Base-by-base conservation (phyloP, 2,329 filamentous ascomycete species). In the Stagonosporopsis chrysanthemi region DNA sequence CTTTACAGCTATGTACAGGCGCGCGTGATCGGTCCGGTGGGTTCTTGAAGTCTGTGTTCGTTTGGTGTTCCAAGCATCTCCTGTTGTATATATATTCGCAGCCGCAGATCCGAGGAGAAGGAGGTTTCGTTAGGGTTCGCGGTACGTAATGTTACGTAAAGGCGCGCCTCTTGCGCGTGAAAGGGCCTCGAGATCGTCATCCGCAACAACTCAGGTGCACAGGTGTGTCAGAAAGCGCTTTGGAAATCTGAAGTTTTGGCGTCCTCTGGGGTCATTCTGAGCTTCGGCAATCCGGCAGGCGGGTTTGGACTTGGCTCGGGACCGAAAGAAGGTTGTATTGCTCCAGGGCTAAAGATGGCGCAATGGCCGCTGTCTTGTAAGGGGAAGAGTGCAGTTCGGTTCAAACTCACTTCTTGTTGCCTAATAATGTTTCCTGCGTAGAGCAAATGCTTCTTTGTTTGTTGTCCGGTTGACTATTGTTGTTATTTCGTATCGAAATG, bases 61-160 rank as follows among this genome's bases (percentile, higher is more conserved):
- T 6, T 17, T 7, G 24, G 15, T 1, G 36, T 40, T 15, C 38
- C 40, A 5, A 23, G 22, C 39, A 57, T 57, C 54, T 57, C 54
- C 54, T 57, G 44, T 49, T 22, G 41, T 54, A 52, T 64, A 54
- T 42, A 62, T 22, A 28, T 41, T 35, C 24, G 45, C n/a, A 8
- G 19, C 61, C 55, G 61, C 44, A 41, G 49, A 45, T 23, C 69
- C 69, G 63, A 66, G 69, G 69, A 72, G 69, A 71, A 66, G 58
- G 31, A 31, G 23, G 22, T 45, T 42, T 39, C 14, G 36, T 9
- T 26, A 35, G 50, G 31, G 52, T 68, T 64, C 22, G 48, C 57
- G 49, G 68, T 72, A 70, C 65, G 66, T 71, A 67, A 72, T 65
- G 49, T 65, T 66, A 64, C 66, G 63, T 67, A 64, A 65, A 60